Conservation (phyloP, 2,329 filamentous ascomycete genomes). For the Pyrenophora tritici-repentis region DNA sequence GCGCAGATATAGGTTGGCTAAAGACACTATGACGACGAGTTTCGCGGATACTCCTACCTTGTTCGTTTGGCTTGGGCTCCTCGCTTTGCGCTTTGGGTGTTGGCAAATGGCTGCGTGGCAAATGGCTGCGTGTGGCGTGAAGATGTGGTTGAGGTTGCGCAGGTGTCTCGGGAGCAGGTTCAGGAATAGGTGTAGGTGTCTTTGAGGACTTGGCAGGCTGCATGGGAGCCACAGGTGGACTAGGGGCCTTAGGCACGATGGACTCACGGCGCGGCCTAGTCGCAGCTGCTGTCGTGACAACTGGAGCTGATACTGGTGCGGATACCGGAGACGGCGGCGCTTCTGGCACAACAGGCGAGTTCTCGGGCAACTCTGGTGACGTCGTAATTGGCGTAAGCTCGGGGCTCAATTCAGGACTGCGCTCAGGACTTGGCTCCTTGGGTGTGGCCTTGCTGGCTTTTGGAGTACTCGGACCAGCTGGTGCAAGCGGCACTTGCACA, state of each 20-base stretch:
- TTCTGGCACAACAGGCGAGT: slow-evolving; percentile 14
- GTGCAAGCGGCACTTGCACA: slow-evolving; percentile 51
- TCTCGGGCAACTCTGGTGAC: slow-evolving; percentile 21
- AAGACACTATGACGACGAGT: slow-evolving; percentile 55
- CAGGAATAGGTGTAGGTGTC: slow-evolving; percentile 22
- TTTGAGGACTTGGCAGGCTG: slow-evolving; percentile 26
- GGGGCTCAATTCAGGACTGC: neutral
- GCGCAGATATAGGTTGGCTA: slow-evolving; percentile 41
- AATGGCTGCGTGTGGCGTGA: slow-evolving; percentile 48
- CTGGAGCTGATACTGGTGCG: slow-evolving; percentile 6
- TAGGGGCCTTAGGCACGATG: slow-evolving; percentile 32
- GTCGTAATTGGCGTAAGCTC: slow-evolving; percentile 24
- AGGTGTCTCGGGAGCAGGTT: slow-evolving; percentile 17
- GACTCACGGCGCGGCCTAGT: slow-evolving; percentile 44
- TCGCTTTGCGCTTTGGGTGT: slow-evolving; percentile 55
- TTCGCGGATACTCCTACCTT: slow-evolving; percentile 41
- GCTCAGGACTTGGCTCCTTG: slow-evolving; percentile 10
- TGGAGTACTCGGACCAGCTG: slow-evolving; percentile 48
- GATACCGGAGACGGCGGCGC: slow-evolving; percentile 7
- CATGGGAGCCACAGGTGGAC: slow-evolving; percentile 23
- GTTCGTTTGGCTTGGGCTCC: slow-evolving; percentile 51
- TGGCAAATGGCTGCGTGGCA: slow-evolving; percentile 46
- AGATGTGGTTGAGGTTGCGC: slow-evolving; percentile 30
- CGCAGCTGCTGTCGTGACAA: slow-evolving; percentile 37
- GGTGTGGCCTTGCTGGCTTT: slow-evolving; percentile 21